Evolutionary conservation across 495 filamentous ascomycete species (phyloP), one percentile per base, ranked within the genome.

Genomic region (Patellaria atrata): DNA sequence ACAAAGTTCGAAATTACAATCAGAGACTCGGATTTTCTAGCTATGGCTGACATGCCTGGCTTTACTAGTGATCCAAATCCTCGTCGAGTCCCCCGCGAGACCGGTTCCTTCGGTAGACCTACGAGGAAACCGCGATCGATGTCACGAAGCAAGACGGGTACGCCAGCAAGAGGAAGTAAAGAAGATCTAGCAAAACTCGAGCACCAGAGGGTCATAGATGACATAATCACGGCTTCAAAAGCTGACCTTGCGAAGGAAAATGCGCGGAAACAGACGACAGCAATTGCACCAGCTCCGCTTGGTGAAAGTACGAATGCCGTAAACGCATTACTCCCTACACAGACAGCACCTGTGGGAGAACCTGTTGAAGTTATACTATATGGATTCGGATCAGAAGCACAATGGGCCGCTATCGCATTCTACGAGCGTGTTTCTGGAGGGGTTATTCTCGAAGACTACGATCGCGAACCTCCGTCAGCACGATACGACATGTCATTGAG

Each of bases 361-460:
- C 82, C 85, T 9, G 84, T 75, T 13, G 82, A 92, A 54, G 71
- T 86, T 38, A 73, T 91, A 17, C 61, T 94, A 16, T 77, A 81
- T 40, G 85, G 85, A n/a, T 92, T 82, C 56, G 69, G 73, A 22
- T 64, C 65, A 22, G 65, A 75, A 27, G 62, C 68, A 18, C 80
- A 89, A 58, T 92, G 82, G 64, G 79, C 82, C 20, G 83, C 82
- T 16, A 77, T 94, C 42, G 74, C 77, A 48, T 75, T 79, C 51
- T 94, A 76, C 55, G 85, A 94, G 61, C 65, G 74, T 30, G 73
- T 84, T 26, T 68, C 65, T 14, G 34, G 42, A 31, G 84, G 85
- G 23, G 58, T 73, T 37, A 84, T 94, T 50, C 87, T 81, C 54
- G 85, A 94, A 59, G 82, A 92, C 54, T 94, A 93, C 55, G 70